Base-by-base conservation (phyloP, 202 grass and related monocot genomes). In the Hordeum pubiflorum region DNA sequence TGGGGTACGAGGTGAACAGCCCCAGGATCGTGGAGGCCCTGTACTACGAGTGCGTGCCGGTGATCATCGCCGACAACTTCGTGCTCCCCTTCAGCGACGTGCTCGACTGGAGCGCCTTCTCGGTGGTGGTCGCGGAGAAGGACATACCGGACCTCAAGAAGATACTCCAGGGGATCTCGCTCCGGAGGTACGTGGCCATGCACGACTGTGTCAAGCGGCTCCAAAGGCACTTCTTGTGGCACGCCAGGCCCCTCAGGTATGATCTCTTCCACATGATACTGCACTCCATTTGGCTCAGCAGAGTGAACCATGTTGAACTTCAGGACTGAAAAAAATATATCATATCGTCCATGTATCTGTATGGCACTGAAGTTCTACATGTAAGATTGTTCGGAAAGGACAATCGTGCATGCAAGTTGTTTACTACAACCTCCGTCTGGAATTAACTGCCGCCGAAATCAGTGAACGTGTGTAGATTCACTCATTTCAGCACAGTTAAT, bases 1-100 rank as follows among this genome's bases (percentile, higher is more conserved):
- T 98, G 96, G 96, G 96, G 63, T 89, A 83, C 61, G 96, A 98
- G 78, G 96, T 98, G 80, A 98, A 98, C 85, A 95, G 96, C 86
- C 92, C 96, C 1, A 83, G 92, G 65, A 93, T 98, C 20, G 90
- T 98, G 66, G 92, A 98, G 86, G 92, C 96, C 0, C 40, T 95
- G n/a, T 91, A 98, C 85, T 94, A 92, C 60, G 92, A 94, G 80
- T 98, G 92, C 78, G 88, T 98, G 71, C 96, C 88, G 34, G 96
- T 98, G 46, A 93, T 95, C 70, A 93, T 98, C 84, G 90, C 96
- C 68, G 92, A 98, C 86, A 93, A 98, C 71, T 98, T 98, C 80
- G 92, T 88, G 43, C 89, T 98, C 23, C 90, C 96, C 12, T 80
- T 95, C 2, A 86, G 93, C 70, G 86, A 95, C 64, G 85, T 95